phyloP scores from a whole-genome alignment of 2,329 filamentous ascomycete species.

The Fusarium temperatum region DNA sequence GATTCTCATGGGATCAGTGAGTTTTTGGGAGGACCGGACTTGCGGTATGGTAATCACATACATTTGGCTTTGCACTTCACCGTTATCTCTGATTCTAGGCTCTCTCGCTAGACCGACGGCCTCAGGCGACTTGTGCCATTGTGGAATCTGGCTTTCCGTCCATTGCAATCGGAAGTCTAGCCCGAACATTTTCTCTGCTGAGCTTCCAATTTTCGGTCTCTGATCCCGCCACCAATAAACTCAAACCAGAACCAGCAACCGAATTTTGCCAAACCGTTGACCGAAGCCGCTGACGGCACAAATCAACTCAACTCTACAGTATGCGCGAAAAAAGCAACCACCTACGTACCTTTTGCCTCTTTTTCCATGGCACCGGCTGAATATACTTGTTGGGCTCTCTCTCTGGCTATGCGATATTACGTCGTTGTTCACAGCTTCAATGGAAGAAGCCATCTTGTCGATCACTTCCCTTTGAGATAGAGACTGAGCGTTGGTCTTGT shows the following conservation, averaged over 20 bases:
- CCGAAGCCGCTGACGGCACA: conserved; percentile 32
- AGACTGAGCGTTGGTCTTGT: conserved; percentile 14
- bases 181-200: conserved; percentile 5
- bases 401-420: conserved; percentile 34
- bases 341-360: not conserved
- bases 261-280: conserved; percentile 2
- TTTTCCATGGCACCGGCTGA: conserved; percentile 19
- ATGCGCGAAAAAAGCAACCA: conserved; percentile 7
- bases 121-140: conserved; percentile 1
- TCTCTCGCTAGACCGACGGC: not conserved
- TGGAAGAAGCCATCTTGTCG: conserved; percentile 14
- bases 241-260: conserved; percentile 7
- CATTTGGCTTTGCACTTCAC: not conserved
- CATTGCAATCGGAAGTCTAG: not conserved
- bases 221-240: conserved; percentile 21
- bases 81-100: conserved; percentile 6
- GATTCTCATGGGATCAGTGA: conserved; percentile 26
- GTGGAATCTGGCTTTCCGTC: conserved; percentile 4
- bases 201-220: conserved; percentile 1
- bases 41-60: conserved; percentile 1
- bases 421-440: conserved; percentile 26
- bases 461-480: conserved; percentile 36
- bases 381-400: conserved; percentile 8
- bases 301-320: not conserved
- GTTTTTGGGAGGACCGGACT: not conserved